Conservation (phyloP, 75 land plant species). For the Ceratopteris richardii region DNA sequence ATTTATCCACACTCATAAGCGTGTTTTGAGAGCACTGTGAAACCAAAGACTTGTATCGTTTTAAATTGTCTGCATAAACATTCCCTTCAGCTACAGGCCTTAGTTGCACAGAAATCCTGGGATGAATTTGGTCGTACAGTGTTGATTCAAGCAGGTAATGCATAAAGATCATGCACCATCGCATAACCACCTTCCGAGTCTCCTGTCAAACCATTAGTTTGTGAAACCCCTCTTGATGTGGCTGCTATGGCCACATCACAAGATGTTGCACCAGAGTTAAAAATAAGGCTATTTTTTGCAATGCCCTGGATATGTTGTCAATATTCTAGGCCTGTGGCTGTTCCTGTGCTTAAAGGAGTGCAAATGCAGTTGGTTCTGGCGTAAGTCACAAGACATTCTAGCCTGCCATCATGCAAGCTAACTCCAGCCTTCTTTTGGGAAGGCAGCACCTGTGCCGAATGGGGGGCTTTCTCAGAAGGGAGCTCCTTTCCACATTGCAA, state of each 20-base stretch:
- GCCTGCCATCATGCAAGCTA: constrained; percentile 76
- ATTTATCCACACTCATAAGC: constrained; percentile 23
- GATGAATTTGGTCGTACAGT: neutral
- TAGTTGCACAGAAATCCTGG: constrained; percentile 15
- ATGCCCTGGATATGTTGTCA: constrained; percentile 34
- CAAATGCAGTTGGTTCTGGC: constrained; percentile 74
- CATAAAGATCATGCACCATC: constrained; percentile 51
- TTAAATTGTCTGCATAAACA: constrained; percentile 30
- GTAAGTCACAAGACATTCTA: constrained; percentile 49
- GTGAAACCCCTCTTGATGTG: constrained; percentile 73
- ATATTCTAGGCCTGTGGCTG: constrained; percentile 27
- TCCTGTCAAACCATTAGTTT: constrained; percentile 50
- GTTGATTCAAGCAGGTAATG: constrained; percentile 26
- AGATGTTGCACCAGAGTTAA: constrained; percentile 71
- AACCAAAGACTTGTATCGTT: constrained; percentile 32
- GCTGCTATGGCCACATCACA: constrained; percentile 57
- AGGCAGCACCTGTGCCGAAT: no score
- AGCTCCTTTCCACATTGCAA: no score
- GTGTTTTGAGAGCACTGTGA: constrained; percentile 49
- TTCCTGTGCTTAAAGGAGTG: constrained; percentile 65
- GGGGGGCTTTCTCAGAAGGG: no score
- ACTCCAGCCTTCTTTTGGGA: no score
- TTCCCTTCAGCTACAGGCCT: constrained; percentile 47
- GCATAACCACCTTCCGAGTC: constrained; percentile 57
- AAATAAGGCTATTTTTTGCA: constrained; percentile 53